phyloP scores from a whole-genome alignment of 257 asterid genomes.

The Solanum verrucosum region DNA sequence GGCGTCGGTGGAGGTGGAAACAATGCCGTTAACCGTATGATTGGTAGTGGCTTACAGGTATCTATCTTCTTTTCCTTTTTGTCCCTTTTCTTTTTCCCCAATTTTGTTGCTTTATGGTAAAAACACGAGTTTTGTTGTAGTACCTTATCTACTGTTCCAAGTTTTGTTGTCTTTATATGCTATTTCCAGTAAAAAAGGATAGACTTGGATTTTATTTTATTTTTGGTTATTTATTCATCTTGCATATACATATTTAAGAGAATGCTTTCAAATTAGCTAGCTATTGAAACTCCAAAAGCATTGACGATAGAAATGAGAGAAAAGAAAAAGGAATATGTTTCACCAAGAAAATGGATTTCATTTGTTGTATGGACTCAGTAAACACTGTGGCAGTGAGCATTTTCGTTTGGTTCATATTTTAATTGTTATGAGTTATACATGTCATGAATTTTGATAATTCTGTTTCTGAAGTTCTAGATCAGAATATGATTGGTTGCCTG shows the following conservation, averaged over 20 bases:
- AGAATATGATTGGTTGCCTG: not conserved
- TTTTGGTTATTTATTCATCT: not conserved
- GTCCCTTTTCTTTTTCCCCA: not conserved
- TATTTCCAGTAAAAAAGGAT: not conserved
- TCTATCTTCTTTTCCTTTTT: not conserved
- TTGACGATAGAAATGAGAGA: not conserved
- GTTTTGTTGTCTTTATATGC: not conserved
- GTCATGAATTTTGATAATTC: not conserved
- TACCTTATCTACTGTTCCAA: not conserved
- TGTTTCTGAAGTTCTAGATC: not conserved
- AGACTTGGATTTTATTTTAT: not conserved
- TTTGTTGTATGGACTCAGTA: not conserved
- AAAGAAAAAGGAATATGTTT: not conserved
- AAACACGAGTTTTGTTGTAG: not conserved
- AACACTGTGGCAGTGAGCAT: not conserved
- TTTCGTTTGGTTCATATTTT: not conserved
- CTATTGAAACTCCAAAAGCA: not conserved
- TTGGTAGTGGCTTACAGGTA: slow-evolving; percentile 89
- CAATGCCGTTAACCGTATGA: slow-evolving; percentile 98
- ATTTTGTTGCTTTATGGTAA: not conserved
- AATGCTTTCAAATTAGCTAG: not conserved
- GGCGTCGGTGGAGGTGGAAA: slow-evolving; percentile 99
- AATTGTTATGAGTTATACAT: not conserved
- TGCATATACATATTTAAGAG: not conserved
- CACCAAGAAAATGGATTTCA: not conserved